These are phyloP conservation scores for Spathaspora girioi DNA, from an alignment of 805 yeast genomes.

Conservation along the genomic window DNA sequence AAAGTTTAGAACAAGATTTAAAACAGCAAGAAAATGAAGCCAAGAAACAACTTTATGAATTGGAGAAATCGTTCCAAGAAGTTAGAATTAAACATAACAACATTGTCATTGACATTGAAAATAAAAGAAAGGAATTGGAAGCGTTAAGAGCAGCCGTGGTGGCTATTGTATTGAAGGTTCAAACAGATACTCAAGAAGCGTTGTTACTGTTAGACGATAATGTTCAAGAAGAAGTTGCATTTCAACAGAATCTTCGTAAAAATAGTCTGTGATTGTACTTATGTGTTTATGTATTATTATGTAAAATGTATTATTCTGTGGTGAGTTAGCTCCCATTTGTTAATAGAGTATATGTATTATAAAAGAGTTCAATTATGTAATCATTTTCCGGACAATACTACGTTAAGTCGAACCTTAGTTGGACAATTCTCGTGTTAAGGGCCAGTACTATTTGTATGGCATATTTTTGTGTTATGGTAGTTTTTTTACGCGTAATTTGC, in stretches of 20 bases:
- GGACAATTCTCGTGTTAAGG: no score
- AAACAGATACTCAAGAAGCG: constrained; percentile 60
- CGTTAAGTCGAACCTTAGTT: no score
- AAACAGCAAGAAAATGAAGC: constrained; percentile 42
- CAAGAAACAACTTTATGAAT: constrained; percentile 51
- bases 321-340: neutral
- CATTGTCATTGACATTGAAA: neutral
- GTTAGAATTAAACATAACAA: neutral
- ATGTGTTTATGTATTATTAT: neutral
- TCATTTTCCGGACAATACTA: no score
- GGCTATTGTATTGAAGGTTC: constrained; percentile 50
- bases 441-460: no score
- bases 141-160: neutral
- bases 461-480: no score
- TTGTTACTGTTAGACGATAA: constrained; percentile 56
- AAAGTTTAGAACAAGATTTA: constrained; percentile 57
- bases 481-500: no score
- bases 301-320: neutral
- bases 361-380: no score
- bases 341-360: neutral
- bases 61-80: constrained; percentile 42
- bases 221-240: constrained; percentile 11
- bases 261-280: neutral
- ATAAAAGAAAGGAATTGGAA: neutral
- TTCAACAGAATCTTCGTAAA: neutral